Percentiles rank a stretch among this genome's conserved stretches.
phyloP scores from a whole-genome alignment of 31 red algal species.

The Odonthalia washingtoniensis region DNA sequence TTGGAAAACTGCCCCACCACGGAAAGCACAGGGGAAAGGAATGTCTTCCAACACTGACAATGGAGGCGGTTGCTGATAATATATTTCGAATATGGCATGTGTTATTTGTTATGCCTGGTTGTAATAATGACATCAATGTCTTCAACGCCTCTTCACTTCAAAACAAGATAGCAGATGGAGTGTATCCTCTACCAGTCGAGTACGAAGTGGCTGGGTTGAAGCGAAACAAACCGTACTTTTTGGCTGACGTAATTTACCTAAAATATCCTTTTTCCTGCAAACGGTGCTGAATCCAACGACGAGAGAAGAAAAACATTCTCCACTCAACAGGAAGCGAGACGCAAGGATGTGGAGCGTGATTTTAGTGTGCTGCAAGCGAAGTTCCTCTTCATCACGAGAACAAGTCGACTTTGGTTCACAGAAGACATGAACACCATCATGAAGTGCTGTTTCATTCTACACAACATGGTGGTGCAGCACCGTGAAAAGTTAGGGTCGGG shows the following conservation, averaged over 20 bases:
- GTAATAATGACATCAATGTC: slow-evolving; percentile 25
- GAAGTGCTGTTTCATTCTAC: too few relatives aligned
- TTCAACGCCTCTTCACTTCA: slow-evolving; percentile 4
- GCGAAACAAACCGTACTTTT: slow-evolving; percentile 30
- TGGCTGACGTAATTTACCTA: slow-evolving; percentile 34
- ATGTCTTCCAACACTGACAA: neutral
- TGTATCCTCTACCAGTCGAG: slow-evolving; percentile 4
- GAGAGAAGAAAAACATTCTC: slow-evolving; percentile 18
- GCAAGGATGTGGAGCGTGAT: slow-evolving; percentile 33
- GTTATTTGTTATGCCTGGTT: slow-evolving; percentile 39
- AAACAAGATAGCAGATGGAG: slow-evolving; percentile 26
- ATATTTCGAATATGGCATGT: slow-evolving; percentile 28
- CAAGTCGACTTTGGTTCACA: slow-evolving; percentile 24
- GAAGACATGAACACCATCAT: too few relatives aligned
- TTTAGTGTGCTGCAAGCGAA: slow-evolving; percentile 44
- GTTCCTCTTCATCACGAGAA: neutral
- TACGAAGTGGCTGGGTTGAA: slow-evolving; percentile 13
- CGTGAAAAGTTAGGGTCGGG: too few relatives aligned
- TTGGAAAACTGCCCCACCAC: slow-evolving; percentile 47
- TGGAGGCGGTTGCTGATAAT: slow-evolving; percentile 16
- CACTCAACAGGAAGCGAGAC: slow-evolving; percentile 10
- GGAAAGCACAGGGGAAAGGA: slow-evolving; percentile 15
- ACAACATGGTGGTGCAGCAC: slow-evolving; percentile 39
- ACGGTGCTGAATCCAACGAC: neutral
- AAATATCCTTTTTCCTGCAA: slow-evolving; percentile 36